Evolutionary conservation across 352 stramenopile genomes (phyloP).

Genomic region (Elongisporangium undulatum): DNA sequence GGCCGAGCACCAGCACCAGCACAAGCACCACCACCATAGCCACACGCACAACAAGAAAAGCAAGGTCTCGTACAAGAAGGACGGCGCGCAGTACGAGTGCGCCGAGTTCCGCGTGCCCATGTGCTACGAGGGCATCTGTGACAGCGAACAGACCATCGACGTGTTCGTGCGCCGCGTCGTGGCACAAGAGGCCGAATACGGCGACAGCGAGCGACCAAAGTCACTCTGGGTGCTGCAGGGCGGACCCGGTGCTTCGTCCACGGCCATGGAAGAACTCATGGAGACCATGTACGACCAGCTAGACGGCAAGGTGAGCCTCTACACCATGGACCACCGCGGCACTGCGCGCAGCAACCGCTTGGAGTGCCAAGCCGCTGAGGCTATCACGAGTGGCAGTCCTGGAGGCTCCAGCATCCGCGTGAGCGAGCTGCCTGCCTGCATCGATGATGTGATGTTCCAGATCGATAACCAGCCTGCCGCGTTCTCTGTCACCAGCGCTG

Average conservation of each 20-base stretch:
- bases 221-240: slow-evolving; percentile 71
- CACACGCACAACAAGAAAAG: neutral
- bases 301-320: slow-evolving; percentile 47
- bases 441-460: slow-evolving; percentile 67
- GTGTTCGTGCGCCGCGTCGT: slow-evolving; percentile 57
- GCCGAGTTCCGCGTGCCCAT: slow-evolving; percentile 60
- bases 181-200: slow-evolving; percentile 5
- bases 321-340: slow-evolving; percentile 67
- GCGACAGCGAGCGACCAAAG: slow-evolving; percentile 17
- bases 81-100: slow-evolving; percentile 40
- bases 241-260: slow-evolving; percentile 63
- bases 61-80: slow-evolving; percentile 6
- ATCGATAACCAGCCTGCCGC: slow-evolving; percentile 65
- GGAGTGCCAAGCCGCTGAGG: slow-evolving; percentile 46
- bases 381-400: slow-evolving; percentile 42
- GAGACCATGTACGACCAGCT: slow-evolving; percentile 45
- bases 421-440: slow-evolving; percentile 57
- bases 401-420: slow-evolving; percentile 43
- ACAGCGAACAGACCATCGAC: slow-evolving; percentile 44
- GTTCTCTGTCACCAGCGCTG: slow-evolving; percentile 70
- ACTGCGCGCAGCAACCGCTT: slow-evolving; percentile 55
- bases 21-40: slow-evolving; percentile 1
- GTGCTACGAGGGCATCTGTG: slow-evolving; percentile 64
- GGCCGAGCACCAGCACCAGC: slow-evolving; percentile 15
- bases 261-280: slow-evolving; percentile 64